Conservation (phyloP, 176 grass and related monocot species). For the Oryza rufipogon region DNA sequence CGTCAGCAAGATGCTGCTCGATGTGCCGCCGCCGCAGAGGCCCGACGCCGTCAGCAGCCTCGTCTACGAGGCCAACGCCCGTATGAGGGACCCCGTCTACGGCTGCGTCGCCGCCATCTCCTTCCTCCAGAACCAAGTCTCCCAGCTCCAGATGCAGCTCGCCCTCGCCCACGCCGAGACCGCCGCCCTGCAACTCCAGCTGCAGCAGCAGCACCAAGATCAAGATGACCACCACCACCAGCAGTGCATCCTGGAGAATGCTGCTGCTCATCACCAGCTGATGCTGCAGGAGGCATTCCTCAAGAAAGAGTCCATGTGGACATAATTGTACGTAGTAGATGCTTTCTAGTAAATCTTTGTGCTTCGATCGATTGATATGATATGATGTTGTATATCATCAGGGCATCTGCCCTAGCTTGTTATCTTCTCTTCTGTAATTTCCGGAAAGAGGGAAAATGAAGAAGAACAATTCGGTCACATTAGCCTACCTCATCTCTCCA, state of each 20-base stretch:
- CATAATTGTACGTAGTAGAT: conserved; percentile 22
- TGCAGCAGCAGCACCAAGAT: background rate
- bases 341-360: background rate
- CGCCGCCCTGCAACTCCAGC: background rate
- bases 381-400: too few relatives aligned
- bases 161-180: conserved; percentile 62
- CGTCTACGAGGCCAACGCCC: conserved; percentile 80
- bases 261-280: background rate
- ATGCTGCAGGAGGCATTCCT: conserved; percentile 58
- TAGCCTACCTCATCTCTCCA: background rate
- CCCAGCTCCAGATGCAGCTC: conserved; percentile 76
- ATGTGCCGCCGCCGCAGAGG: conserved; percentile 62
- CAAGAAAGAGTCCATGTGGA: conserved; percentile 72
- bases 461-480: background rate
- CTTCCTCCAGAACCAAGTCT: conserved; percentile 72
- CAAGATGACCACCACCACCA: background rate
- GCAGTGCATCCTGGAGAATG: background rate
- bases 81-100: conserved; percentile 81
- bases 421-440: conserved; percentile 34
- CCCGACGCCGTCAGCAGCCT: conserved; percentile 78
- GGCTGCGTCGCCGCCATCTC: conserved; percentile 85
- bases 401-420: background rate
- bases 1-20: conserved; percentile 91
- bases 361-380: background rate
- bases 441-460: conserved; percentile 23